A percentile compares a stretch with the other conserved stretches of the same genome.
These are phyloP conservation scores for Euphorbia tirucalli DNA, from an alignment of 345 rosid genomes.

Conservation along the genomic window DNA sequence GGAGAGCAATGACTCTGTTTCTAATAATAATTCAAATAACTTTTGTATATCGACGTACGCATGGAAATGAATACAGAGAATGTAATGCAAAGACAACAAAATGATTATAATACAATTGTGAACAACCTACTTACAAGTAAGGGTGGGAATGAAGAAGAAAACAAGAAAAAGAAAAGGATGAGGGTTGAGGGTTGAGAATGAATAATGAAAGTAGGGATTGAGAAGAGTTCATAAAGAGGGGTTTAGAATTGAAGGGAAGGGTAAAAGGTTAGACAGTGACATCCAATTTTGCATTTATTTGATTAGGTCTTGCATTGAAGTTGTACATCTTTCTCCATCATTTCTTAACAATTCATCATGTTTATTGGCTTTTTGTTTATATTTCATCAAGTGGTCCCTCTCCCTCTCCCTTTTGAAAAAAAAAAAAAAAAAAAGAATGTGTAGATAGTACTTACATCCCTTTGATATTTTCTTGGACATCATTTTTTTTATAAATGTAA, in stretches of 20 bases:
- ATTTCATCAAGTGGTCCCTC: constrained; percentile 12
- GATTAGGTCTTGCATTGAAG: constrained; percentile 32
- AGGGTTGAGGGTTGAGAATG: too few relatives aligned
- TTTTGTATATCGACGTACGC: too few relatives aligned
- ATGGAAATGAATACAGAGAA: too few relatives aligned
- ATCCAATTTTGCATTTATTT: constrained; percentile 19
- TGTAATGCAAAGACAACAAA: too few relatives aligned
- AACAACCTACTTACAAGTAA: too few relatives aligned
- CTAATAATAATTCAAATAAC: too few relatives aligned
- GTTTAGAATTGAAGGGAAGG: neutral
- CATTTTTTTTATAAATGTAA: neutral
- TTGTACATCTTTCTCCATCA: constrained; percentile 17
- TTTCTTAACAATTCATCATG: constrained; percentile 5
- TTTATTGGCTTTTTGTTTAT: neutral
- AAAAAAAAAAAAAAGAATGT: too few relatives aligned
- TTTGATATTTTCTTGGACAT: neutral
- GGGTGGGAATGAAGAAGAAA: too few relatives aligned
- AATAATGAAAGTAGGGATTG: neutral
- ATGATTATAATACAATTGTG: too few relatives aligned
- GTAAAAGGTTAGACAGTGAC: constrained; percentile 16
- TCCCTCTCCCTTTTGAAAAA: too few relatives aligned
- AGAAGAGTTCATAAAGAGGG: neutral
- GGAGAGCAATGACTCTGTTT: too few relatives aligned
- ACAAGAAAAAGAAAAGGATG: too few relatives aligned
- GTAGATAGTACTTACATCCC: neutral